These are phyloP conservation scores for Zymoseptoria ardabiliae DNA, from an alignment of 2,329 filamentous ascomycete genomes.

Conservation along the genomic window DNA sequence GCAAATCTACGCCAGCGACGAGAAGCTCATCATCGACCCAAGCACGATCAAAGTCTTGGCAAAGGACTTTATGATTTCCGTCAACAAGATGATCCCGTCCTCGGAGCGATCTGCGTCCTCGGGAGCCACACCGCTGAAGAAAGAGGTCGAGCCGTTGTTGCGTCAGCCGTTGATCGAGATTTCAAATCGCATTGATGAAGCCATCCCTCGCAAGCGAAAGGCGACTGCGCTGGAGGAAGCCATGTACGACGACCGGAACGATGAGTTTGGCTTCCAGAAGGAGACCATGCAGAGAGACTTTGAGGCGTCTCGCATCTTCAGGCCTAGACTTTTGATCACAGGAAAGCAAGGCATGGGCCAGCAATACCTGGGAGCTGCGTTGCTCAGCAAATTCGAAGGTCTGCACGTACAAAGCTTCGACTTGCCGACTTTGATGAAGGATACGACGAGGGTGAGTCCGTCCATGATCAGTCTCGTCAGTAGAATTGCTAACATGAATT, in stretches of 20 bases:
- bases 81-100: conserved; percentile 93
- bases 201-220: conserved; percentile 78
- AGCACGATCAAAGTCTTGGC: conserved; percentile 77
- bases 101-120: conserved; percentile 85
- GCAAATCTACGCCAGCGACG: conserved; percentile 85
- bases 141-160: conserved; percentile 73
- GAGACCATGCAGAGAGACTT: conserved; percentile 68
- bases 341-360: conserved; percentile 91
- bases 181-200: conserved; percentile 54
- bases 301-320: conserved; percentile 78
- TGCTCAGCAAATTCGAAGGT: conserved; percentile 86
- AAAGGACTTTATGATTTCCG: conserved; percentile 93
- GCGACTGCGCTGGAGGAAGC: conserved; percentile 88
- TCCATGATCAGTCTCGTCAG: not conserved
- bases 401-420: conserved; percentile 94
- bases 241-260: conserved; percentile 79
- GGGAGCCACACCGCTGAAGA: conserved; percentile 72
- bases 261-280: conserved; percentile 74
- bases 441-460: conserved; percentile 60
- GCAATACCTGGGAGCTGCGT: conserved; percentile 73
- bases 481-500: conserved; percentile 6
- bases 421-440: conserved; percentile 75
- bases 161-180: conserved; percentile 65
- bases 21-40: conserved; percentile 84
- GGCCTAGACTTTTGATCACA: conserved; percentile 75